Evolutionary conservation across 306 rosid species (phyloP).

Genomic region (Cicer cuneatum): DNA sequence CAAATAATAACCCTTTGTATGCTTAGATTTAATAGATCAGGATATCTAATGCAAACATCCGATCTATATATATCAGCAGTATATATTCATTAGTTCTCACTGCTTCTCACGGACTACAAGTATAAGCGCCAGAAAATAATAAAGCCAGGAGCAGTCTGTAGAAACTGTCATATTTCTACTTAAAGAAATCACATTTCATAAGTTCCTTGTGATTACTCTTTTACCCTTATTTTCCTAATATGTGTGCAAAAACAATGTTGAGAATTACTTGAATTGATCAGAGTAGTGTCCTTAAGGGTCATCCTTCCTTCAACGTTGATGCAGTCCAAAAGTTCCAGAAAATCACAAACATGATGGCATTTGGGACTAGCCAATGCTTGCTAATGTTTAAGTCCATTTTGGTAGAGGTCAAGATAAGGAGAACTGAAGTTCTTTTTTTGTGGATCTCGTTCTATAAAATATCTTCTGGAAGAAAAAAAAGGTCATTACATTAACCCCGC

Average conservation of each 20-base stretch:
- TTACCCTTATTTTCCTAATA: slow-evolving; percentile 12
- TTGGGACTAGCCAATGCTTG: not conserved
- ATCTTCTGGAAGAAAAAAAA: not conserved
- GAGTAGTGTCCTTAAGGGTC: not conserved
- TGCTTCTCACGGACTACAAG: slow-evolving; percentile 22
- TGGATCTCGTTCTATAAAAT: not conserved
- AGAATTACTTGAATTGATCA: slow-evolving; percentile 1
- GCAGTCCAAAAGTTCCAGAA: slow-evolving; percentile 9
- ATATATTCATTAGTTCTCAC: slow-evolving; percentile 24
- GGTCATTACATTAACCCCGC: not conserved
- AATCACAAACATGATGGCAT: not conserved
- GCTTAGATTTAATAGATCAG: not conserved
- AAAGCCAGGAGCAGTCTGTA: slow-evolving; percentile 24
- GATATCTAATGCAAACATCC: slow-evolving; percentile 1
- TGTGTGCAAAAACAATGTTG: slow-evolving; percentile 3
- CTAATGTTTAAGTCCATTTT: not conserved
- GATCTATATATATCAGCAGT: not conserved
- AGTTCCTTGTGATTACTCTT: not conserved
- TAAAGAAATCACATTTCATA: slow-evolving; percentile 19
- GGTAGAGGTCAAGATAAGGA: not conserved
- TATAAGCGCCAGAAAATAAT: slow-evolving; percentile 6
- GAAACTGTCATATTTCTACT: slow-evolving; percentile 13
- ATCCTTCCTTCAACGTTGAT: not conserved
- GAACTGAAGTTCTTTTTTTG: not conserved
- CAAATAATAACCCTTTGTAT: not conserved